These are phyloP conservation scores for Gardenia jasminoides DNA, from an alignment of 257 asterid species.

Conservation along the genomic window DNA sequence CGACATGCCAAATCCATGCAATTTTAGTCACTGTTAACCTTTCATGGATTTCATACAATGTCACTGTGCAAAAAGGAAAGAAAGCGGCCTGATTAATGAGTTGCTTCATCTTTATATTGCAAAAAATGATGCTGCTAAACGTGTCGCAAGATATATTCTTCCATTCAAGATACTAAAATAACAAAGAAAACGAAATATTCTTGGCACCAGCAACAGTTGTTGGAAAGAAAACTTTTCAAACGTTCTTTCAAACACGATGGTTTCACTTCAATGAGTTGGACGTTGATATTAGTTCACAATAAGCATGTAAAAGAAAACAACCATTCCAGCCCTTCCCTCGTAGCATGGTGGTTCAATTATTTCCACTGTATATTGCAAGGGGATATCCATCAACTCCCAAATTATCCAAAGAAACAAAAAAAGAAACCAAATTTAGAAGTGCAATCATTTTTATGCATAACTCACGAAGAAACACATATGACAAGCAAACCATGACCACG, in stretches of 20 bases:
- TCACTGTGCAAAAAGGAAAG: neutral
- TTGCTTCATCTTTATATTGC: neutral
- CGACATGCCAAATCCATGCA: conserved; percentile 15
- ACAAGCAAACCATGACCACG: neutral
- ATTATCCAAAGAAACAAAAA: neutral
- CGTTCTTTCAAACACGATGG: neutral
- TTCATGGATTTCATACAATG: neutral
- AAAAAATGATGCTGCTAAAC: neutral
- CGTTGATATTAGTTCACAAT: neutral
- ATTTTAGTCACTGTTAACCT: neutral
- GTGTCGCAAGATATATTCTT: neutral
- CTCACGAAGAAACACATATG: neutral
- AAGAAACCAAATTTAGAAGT: neutral
- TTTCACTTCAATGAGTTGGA: neutral
- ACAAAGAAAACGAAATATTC: neutral
- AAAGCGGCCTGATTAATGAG: neutral
- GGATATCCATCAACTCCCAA: neutral
- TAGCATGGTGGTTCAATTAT: neutral
- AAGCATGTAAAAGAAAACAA: neutral
- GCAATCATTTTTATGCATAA: neutral
- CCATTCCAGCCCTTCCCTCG: neutral
- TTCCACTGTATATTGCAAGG: neutral
- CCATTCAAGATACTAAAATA: neutral
- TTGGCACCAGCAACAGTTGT: neutral
- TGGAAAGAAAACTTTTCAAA: neutral